Percentiles rank a stretch among this genome's conserved stretches.
phyloP scores from a whole-genome alignment of 139 green algal genomes.

The Eudorina sp. region DNA sequence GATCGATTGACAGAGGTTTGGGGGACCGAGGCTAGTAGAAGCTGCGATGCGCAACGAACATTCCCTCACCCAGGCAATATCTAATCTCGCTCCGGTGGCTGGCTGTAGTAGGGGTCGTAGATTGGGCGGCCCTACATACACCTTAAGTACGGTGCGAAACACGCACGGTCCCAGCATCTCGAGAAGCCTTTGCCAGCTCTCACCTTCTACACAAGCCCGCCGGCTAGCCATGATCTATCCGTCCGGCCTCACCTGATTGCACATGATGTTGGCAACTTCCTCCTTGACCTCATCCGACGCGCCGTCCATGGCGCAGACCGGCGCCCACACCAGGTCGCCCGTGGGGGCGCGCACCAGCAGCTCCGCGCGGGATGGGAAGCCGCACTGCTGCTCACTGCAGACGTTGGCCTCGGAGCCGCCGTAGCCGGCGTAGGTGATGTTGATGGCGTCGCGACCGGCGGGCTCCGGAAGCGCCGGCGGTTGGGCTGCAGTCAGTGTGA shows the following conservation, averaged over 20 bases:
- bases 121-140: too few species aligned
- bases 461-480: neutral
- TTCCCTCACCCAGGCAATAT: too few species aligned
- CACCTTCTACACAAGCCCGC: too few species aligned
- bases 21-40: too few species aligned
- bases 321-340: neutral
- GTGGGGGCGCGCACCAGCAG: neutral
- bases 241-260: slow-evolving; percentile 3
- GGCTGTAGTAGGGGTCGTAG: too few species aligned
- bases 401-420: neutral
- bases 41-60: too few species aligned
- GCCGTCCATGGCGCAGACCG: neutral
- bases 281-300: neutral
- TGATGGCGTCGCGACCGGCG: neutral
- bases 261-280: neutral
- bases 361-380: neutral
- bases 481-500: neutral
- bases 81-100: too few species aligned
- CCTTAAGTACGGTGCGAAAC: too few species aligned
- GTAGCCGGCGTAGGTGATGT: neutral
- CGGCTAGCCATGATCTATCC: too few species aligned
- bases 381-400: neutral
- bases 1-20: too few species aligned
- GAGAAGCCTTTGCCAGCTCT: too few species aligned
- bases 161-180: too few species aligned